A percentile compares a stretch with the other conserved stretches of the same genome.
Evolutionary conservation across 345 rosid genomes (phyloP).

Genomic region (Moricandia arvensis): DNA sequence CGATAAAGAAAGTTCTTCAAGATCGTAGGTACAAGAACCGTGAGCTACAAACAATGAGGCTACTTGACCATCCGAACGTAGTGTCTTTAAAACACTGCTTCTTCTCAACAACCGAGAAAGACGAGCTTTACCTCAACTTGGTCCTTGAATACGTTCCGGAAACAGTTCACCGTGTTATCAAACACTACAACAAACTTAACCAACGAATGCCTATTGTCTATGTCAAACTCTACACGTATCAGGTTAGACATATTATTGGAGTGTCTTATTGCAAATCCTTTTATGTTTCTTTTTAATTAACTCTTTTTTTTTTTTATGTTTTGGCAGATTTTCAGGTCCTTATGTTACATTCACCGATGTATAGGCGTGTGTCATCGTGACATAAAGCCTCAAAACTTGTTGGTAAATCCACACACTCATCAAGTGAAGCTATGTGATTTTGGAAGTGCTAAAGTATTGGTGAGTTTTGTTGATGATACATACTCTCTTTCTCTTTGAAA

Average conservation of each 20-base stretch:
- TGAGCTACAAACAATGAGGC: constrained; percentile 96
- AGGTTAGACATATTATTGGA: no score
- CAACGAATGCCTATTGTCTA: no score
- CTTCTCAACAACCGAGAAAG: constrained; percentile 93
- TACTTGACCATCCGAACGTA: no score
- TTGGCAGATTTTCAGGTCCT: no score
- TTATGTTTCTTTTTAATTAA: not conserved
- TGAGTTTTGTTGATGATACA: constrained; percentile 45
- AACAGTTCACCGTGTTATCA: constrained; percentile 82
- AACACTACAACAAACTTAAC: constrained; percentile 84
- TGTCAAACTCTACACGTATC: no score
- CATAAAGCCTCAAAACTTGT: constrained; percentile 94
- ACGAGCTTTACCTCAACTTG: constrained; percentile 91
- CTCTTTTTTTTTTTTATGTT: constrained; percentile 1
- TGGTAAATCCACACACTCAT: no score
- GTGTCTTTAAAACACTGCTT: no score
- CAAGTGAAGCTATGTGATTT: no score
- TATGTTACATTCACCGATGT: constrained; percentile 79
- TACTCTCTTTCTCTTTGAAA: no score
- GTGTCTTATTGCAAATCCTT: not conserved
- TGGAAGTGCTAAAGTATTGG: constrained; percentile 99
- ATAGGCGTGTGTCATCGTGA: constrained; percentile 95
- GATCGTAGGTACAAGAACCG: constrained; percentile 96
- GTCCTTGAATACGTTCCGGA: constrained; percentile 97
- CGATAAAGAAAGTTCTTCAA: constrained; percentile 95